Base-by-base conservation (phyloP, 73 alveolate genomes). In the Durusdinium trenchii region DNA sequence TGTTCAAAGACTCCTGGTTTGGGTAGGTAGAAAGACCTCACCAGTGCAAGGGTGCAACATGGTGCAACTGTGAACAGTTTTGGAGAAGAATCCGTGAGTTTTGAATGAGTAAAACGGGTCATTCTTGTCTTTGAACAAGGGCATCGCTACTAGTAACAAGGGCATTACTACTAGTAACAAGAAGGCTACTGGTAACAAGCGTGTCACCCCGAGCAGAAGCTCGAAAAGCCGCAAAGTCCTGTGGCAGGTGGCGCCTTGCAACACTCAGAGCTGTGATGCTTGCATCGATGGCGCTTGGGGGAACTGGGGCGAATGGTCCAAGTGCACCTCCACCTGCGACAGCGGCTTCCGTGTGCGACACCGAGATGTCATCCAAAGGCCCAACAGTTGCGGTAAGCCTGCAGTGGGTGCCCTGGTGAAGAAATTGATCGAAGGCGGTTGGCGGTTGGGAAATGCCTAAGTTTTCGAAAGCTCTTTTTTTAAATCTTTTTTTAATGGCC, bases 281-380 rank as follows among this genome's bases (percentile, higher is more conserved):
- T 91, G 98, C 89, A 67, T 47, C 75, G 98, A 91, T 50, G 98
- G 98, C 48, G 67, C 85, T 40, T 91, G 98, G 98, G 98, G 98
- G 26, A 89, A 87, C 3, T 91, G 98, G 98, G 61, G 61, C 89
- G 90, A 91, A 6, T 91, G 98, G 98, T 91, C 98, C 78, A 91
- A 91, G 90, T 91, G 98, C 90, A 67, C 98, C 47, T 75, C 90
- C 57, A 69, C 90, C 76, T 91, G 98, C 89, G 98, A 78, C 57
- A 89, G 78, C 45, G 98, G 78, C 45, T 91, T 91, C 61, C 98
- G 98, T 7, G 98, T 91, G 78, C 87, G 98, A 18, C 98, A 91
- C 50, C 98, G 98, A 35, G 89, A 91, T n/a, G 98, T 91, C 78
- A 45, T 91, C 90, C 98, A 91, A 76, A 87, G 98, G 36, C 98